Base-by-base conservation (phyloP, 495 filamentous ascomycete species). In the Talaromyces borbonicus region DNA sequence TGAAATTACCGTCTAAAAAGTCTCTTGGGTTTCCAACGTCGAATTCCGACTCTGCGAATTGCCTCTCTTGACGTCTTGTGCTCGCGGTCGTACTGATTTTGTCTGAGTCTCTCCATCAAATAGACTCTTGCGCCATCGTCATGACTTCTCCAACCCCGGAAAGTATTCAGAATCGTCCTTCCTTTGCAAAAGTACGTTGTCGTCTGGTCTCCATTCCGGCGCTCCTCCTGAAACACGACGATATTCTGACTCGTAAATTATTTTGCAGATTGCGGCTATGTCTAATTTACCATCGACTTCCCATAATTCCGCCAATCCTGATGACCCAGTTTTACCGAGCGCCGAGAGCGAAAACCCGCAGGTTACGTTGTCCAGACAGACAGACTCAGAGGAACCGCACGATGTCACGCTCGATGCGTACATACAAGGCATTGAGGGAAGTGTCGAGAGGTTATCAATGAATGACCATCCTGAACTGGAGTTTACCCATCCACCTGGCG, bases 151-250 rank as follows among this genome's bases (percentile, higher is more conserved):
- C 57, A 40, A 58, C 52, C 43, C 51, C 60, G 29, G 44, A 56
- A 22, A 48, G 48, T 36, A 59, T 55, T 52, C 62, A 62, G 19
- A 43, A 56, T 33, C 62, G 61, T 46, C 66, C 67, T 49, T 69
- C 66, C 20, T 71, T 72, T 60, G 67, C 67, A 55, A 72, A 66
- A 55, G 68, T 71, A 55, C 29, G 58, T 50, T 31, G n/a, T n/a
- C n/a, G n/a, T n/a, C n/a, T n/a, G n/a, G n/a, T n/a, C n/a, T n/a
- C n/a, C n/a, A n/a, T n/a, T n/a, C n/a, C n/a, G n/a, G n/a, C n/a
- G n/a, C n/a, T n/a, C n/a, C n/a, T n/a, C n/a, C n/a, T n/a, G n/a
- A n/a, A n/a, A n/a, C n/a, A n/a, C n/a, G n/a, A n/a, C n/a, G n/a
- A n/a, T n/a, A n/a, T n/a, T n/a, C n/a, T n/a, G n/a, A n/a, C n/a